A percentile compares a stretch with the other conserved stretches of the same genome.
phyloP scores from a whole-genome alignment of 139 green algal genomes.

The Closterium sp. region DNA sequence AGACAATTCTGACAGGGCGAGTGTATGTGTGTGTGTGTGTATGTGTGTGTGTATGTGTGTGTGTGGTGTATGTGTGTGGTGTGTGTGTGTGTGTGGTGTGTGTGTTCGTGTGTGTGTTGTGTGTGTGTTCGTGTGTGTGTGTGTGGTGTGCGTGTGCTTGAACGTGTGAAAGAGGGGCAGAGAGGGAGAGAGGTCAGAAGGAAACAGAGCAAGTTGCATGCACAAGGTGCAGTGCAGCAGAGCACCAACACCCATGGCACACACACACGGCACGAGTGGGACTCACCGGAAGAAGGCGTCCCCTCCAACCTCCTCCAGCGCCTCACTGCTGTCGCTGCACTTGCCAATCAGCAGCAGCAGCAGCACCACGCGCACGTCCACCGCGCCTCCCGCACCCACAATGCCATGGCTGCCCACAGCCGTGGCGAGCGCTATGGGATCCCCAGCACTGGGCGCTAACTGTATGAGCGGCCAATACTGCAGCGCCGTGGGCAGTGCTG shows the following conservation, averaged over 20 bases:
- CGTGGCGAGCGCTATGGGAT: conserved; percentile 26
- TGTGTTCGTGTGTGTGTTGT: too few relatives aligned
- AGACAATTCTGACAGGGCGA: too few relatives aligned
- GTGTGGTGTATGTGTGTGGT: too few relatives aligned
- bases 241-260: not conserved
- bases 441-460: conserved; percentile 13
- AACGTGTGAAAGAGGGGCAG: too few relatives aligned
- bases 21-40: not conserved
- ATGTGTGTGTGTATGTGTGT: too few relatives aligned
- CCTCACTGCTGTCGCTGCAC: conserved; percentile 23
- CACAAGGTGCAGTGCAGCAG: too few relatives aligned
- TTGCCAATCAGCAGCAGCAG: conserved; percentile 51
- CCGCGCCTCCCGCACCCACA: not conserved
- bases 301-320: conserved; percentile 38
- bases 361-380: conserved; percentile 33
- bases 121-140: too few relatives aligned
- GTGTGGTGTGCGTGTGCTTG: too few relatives aligned
- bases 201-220: too few relatives aligned
- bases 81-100: too few relatives aligned
- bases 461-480: conserved; percentile 47
- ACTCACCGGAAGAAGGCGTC: conserved; percentile 41
- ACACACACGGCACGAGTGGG: too few relatives aligned
- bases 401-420: conserved; percentile 37
- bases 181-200: too few relatives aligned
- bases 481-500: conserved; percentile 22